A percentile compares a stretch with the other conserved stretches of the same genome.
Evolutionary conservation across 1,284 basidiomycete species (phyloP).

Genomic region (Gymnopus androsaceus): DNA sequence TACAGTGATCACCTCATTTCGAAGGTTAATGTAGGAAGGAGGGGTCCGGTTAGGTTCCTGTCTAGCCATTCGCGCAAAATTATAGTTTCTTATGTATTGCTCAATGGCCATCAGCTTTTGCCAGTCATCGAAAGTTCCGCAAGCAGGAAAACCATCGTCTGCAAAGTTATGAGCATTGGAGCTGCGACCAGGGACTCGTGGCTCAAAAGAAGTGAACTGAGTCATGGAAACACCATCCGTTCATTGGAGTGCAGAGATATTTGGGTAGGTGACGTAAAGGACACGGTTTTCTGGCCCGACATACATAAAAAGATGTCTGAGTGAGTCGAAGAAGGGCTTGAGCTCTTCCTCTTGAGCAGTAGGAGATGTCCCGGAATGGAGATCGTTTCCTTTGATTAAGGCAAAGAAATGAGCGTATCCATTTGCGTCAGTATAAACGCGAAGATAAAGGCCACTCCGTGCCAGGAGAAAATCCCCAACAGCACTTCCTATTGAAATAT

Average conservation of each 20-base stretch:
- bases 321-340: not conserved
- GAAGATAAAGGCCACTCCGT: constrained; percentile 8
- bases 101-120: not conserved
- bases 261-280: constrained; percentile 8
- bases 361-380: constrained; percentile 12
- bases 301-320: not conserved
- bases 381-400: constrained; percentile 15
- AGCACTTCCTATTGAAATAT: constrained; percentile 8
- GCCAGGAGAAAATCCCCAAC: constrained; percentile 15
- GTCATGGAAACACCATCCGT: not conserved
- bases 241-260: not conserved
- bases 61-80: not conserved
- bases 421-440: not conserved
- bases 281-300: constrained; percentile 6
- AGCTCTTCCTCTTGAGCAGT: not conserved
- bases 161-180: constrained; percentile 8
- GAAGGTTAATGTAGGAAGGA: not conserved
- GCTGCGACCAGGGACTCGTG: not conserved
- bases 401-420: not conserved
- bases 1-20: not conserved
- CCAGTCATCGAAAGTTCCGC: not conserved
- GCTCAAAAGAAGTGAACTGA: not conserved
- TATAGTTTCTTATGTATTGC: not conserved
- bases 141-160: not conserved
- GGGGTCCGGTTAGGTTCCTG: not conserved